phyloP scores from a whole-genome alignment of 202 grass and related monocot species.

The Setaria viridis region DNA sequence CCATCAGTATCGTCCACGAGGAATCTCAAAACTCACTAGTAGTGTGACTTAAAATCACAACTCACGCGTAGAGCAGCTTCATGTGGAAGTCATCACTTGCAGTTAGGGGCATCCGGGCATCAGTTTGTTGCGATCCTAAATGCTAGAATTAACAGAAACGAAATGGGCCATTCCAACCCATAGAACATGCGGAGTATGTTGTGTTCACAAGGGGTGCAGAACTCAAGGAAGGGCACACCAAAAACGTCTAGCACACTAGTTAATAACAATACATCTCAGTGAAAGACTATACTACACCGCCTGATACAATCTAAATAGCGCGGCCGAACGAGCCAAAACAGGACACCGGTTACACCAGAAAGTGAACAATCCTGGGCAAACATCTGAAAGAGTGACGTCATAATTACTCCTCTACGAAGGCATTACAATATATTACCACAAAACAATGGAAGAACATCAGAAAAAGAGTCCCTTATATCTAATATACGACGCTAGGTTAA shows the following conservation, averaged over 20 bases:
- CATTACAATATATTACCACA: slow-evolving; percentile 55
- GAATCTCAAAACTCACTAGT: background rate
- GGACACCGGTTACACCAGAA: slow-evolving; percentile 36
- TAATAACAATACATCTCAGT: slow-evolving; percentile 49
- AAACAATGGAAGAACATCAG: slow-evolving; percentile 47
- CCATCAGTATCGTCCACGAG: background rate
- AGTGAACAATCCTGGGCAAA: slow-evolving; percentile 38
- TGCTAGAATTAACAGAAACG: background rate
- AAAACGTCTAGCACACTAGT: slow-evolving; percentile 35
- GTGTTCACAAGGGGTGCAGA: background rate
- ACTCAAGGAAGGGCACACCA: background rate
- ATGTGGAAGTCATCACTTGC: background rate
- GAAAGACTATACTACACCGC: slow-evolving; percentile 46
- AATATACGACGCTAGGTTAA: slow-evolving; percentile 58
- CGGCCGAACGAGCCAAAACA: slow-evolving; percentile 43
- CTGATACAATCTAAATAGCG: slow-evolving; percentile 31
- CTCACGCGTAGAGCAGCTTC: background rate
- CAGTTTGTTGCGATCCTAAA: background rate
- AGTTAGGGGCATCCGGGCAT: background rate
- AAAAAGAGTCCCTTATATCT: slow-evolving; percentile 48
- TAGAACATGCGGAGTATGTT: background rate
- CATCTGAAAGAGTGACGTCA: slow-evolving; percentile 17
- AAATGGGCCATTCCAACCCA: background rate
- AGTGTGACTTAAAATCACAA: background rate
- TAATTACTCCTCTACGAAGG: slow-evolving; percentile 60